A percentile compares a stretch with the other conserved stretches of the same genome.
Evolutionary conservation across 768 basidiomycete genomes (phyloP).

Genomic region (Amanita molliuscula): DNA sequence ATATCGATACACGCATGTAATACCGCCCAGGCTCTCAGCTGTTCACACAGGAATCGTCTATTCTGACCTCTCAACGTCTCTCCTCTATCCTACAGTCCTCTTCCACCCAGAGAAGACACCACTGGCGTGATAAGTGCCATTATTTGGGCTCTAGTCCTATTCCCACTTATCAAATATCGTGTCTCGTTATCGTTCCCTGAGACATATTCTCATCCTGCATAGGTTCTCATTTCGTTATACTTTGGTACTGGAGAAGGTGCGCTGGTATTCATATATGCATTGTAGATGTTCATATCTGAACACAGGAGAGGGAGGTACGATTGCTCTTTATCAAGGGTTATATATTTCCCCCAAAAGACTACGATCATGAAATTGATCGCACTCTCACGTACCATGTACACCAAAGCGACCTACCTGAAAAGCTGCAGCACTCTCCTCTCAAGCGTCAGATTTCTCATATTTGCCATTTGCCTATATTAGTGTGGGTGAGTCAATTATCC

Average conservation of each 20-base stretch:
- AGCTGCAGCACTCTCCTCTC: background rate
- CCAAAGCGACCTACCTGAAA: conserved; percentile 3
- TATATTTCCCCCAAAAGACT: conserved; percentile 39
- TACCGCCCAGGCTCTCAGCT: background rate
- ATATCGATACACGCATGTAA: background rate
- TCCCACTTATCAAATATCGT: conserved; percentile 58
- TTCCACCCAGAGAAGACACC: conserved; percentile 48
- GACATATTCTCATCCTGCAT: conserved; percentile 21
- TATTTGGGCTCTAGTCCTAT: conserved; percentile 50
- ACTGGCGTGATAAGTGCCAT: conserved; percentile 57
- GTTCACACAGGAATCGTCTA: conserved; percentile 33
- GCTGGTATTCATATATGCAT: background rate
- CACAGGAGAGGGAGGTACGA: conserved; percentile 57
- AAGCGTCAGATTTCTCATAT: conserved; percentile 17
- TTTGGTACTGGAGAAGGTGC: conserved; percentile 2
- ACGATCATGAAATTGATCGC: conserved; percentile 38
- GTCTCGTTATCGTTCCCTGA: conserved; percentile 15
- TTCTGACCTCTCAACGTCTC: conserved; percentile 46
- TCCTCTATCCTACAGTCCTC: conserved; percentile 34
- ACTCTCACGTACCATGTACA: conserved; percentile 35
- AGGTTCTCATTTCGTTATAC: background rate
- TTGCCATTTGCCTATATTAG: conserved; percentile 37
- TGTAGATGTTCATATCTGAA: background rate
- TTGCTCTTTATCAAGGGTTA: conserved; percentile 50
- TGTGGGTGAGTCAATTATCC: conserved; percentile 35